Conservation (phyloP, 1,139 yeast species). For the Geotrichum klebahnii region DNA sequence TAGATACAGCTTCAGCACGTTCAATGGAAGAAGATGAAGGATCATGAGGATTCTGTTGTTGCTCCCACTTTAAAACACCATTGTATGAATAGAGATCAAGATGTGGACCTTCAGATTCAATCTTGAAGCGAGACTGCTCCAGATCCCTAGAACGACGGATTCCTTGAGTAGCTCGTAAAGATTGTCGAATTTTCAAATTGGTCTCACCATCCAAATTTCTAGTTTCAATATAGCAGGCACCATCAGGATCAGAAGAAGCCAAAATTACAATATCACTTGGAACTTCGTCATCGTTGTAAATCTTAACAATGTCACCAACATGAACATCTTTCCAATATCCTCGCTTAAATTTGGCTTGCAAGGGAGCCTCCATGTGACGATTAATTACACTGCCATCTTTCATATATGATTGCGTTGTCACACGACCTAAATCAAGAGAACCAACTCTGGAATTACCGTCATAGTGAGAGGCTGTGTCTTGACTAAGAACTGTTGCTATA, state of each 20-base stretch:
- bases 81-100: slow-evolving; percentile 74
- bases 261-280: slow-evolving; percentile 86
- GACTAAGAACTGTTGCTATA: slow-evolving; percentile 20
- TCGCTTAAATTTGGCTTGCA: slow-evolving; percentile 52
- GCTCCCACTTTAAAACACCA: slow-evolving; percentile 64
- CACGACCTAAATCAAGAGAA: slow-evolving; percentile 18
- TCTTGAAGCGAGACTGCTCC: slow-evolving; percentile 65
- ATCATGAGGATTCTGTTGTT: slow-evolving; percentile 25
- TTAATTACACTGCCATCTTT: slow-evolving; percentile 38
- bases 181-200: slow-evolving; percentile 73
- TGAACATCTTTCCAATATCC: slow-evolving; percentile 80
- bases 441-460: slow-evolving; percentile 22
- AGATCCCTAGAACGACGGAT: slow-evolving; percentile 66
- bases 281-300: slow-evolving; percentile 81
- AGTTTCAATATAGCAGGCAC: slow-evolving; percentile 89
- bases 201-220: slow-evolving; percentile 96
- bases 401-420: slow-evolving; percentile 15
- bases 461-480: background rate
- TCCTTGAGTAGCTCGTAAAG: slow-evolving; percentile 63
- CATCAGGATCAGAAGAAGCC: slow-evolving; percentile 82
- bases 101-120: slow-evolving; percentile 91
- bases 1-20: slow-evolving; percentile 57
- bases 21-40: slow-evolving; percentile 14
- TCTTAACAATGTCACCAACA: slow-evolving; percentile 85
- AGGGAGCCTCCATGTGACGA: slow-evolving; percentile 31